Percentiles rank a stretch among this genome's conserved stretches.
These are phyloP conservation scores for Candida takata DNA, from an alignment of 805 yeast genomes.

Conservation along the genomic window DNA sequence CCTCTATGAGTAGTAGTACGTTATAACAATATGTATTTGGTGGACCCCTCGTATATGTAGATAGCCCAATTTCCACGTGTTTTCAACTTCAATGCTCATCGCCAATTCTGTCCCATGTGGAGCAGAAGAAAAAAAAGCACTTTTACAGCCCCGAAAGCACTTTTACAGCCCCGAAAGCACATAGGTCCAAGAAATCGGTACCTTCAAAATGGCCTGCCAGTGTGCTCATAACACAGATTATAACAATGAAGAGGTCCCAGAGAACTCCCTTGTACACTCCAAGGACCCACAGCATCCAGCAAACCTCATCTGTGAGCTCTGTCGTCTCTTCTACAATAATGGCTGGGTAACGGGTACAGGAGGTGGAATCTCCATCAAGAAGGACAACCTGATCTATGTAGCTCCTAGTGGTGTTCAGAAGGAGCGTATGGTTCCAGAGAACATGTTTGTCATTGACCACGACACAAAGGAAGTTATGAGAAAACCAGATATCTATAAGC, in stretches of 20 bases:
- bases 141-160: background rate
- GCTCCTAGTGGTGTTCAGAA: slow-evolving; percentile 98
- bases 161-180: no score
- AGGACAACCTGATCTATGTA: slow-evolving; percentile 52
- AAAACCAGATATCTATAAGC: slow-evolving; percentile 63
- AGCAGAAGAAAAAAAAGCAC: no score
- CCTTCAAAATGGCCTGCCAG: slow-evolving; percentile 5
- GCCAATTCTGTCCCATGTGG: no score
- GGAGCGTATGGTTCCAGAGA: slow-evolving; percentile 75
- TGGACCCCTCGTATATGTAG: no score
- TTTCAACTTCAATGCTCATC: no score
- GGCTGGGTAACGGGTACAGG: slow-evolving; percentile 97
- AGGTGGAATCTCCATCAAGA: slow-evolving; percentile 78
- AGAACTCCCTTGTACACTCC: slow-evolving; percentile 18
- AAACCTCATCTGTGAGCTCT: slow-evolving; percentile 73
- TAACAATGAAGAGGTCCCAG: slow-evolving; percentile 4
- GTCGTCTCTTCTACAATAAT: slow-evolving; percentile 66
- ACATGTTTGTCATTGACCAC: slow-evolving; percentile 71
- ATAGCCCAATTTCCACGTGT: no score
- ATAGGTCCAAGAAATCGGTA: background rate
- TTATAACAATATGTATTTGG: no score
- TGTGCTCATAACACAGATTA: background rate
- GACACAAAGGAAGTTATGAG: slow-evolving; percentile 45
- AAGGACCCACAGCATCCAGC: slow-evolving; percentile 49
- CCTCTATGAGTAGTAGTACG: no score